Evolutionary conservation across 73 alveolate species (phyloP).

Genomic region (Tetrahymena elliotti): DNA sequence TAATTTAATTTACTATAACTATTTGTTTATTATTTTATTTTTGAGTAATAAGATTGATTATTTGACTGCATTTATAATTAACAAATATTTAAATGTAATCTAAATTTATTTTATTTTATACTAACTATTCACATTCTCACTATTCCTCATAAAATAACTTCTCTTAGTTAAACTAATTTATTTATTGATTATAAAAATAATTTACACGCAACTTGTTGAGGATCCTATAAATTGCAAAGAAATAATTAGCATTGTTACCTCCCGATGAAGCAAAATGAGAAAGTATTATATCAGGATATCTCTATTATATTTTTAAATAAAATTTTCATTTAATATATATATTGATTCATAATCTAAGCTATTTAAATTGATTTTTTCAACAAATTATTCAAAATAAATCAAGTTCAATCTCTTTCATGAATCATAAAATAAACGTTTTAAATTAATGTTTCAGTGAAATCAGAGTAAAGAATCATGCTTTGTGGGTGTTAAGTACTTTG

Average conservation of each 20-base stretch:
- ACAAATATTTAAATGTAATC: too few species aligned
- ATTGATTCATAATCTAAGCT: not conserved
- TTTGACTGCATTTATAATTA: not conserved
- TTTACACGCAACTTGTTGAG: constrained; percentile 43
- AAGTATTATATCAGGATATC: constrained; percentile 21
- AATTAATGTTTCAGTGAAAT: not conserved
- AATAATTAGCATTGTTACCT: constrained; percentile 49
- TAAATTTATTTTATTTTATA: too few species aligned
- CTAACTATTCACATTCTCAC: too few species aligned
- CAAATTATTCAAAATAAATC: not conserved
- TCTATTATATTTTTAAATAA: constrained; percentile 10
- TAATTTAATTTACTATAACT: not conserved
- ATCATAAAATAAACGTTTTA: not conserved
- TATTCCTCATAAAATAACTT: too few species aligned
- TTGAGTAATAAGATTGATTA: not conserved
- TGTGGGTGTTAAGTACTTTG: not conserved
- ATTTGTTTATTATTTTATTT: too few species aligned
- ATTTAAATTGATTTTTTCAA: too few species aligned
- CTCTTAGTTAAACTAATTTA: not conserved
- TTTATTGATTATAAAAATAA: too few species aligned
- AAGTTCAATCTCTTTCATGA: not conserved
- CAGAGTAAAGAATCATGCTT: not conserved
- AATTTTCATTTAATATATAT: constrained; percentile 1
- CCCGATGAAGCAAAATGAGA: constrained; percentile 44
- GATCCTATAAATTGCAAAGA: constrained; percentile 47